Evolutionary conservation across 2,329 filamentous ascomycete species (phyloP).

Genomic region (Aspergillus pseudoterreus): DNA sequence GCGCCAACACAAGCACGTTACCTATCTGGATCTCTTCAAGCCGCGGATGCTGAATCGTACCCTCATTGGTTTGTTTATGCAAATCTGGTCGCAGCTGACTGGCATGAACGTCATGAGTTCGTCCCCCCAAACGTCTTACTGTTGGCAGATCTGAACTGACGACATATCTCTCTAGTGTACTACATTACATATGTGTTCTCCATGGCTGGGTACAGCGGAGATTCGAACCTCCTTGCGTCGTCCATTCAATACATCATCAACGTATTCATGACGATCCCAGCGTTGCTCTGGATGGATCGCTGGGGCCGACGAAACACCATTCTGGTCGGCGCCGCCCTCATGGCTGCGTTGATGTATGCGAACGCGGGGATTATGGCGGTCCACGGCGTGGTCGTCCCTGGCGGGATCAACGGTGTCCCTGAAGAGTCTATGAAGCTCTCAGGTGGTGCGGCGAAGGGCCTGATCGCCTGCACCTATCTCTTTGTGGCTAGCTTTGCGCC

Average conservation of each 20-base stretch:
- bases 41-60: constrained; percentile 73
- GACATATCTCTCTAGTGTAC: constrained; percentile 44
- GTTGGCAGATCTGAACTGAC: neutral
- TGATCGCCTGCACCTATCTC: constrained; percentile 68
- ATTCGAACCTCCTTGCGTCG: constrained; percentile 60
- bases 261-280: constrained; percentile 72
- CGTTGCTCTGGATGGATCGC: constrained; percentile 68
- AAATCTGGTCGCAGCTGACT: constrained; percentile 73
- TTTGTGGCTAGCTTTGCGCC: constrained; percentile 59
- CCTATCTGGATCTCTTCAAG: constrained; percentile 68
- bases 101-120: constrained; percentile 70
- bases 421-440: constrained; percentile 37
- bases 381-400: constrained; percentile 38
- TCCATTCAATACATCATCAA: constrained; percentile 77
- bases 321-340: constrained; percentile 62
- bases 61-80: constrained; percentile 66
- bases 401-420: constrained; percentile 30
- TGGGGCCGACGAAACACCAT: constrained; percentile 70
- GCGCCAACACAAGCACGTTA: constrained; percentile 63
- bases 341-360: constrained; percentile 49
- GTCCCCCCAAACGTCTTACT: neutral
- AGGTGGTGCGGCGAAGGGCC: constrained; percentile 53
- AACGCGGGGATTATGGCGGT: constrained; percentile 41
- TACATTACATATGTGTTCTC: constrained; percentile 68
- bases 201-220: constrained; percentile 64